phyloP scores from a whole-genome alignment of 129 eudicot genomes.

The Centrapalus pauciflorus region DNA sequence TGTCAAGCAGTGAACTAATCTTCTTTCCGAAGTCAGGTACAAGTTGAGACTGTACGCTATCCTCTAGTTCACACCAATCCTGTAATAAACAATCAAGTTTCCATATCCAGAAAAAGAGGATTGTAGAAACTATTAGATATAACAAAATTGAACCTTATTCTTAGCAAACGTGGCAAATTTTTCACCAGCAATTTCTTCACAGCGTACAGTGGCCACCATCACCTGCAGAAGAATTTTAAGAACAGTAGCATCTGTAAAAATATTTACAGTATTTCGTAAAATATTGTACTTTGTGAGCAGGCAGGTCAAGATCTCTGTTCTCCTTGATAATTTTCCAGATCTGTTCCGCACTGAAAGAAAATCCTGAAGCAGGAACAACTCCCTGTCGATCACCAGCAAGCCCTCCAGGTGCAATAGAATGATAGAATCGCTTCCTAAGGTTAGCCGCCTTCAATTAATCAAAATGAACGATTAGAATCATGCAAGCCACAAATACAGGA shows the following conservation, averaged over 20 bases:
- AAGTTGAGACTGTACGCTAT: constrained; percentile 49
- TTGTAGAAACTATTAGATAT: background rate
- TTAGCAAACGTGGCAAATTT: constrained; percentile 40
- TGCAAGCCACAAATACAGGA: background rate
- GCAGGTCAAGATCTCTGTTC: constrained; percentile 35
- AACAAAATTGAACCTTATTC: constrained; percentile 49
- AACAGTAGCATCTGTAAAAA: background rate
- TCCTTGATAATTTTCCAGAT: constrained; percentile 38
- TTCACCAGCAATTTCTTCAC: constrained; percentile 92
- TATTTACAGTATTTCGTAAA: background rate
- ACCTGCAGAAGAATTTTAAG: constrained; percentile 39
- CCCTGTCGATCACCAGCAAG: constrained; percentile 35
- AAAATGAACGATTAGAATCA: background rate
- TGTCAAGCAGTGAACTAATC: constrained; percentile 63
- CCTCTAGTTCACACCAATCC: constrained; percentile 82
- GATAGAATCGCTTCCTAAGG: constrained; percentile 27
- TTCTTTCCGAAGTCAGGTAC: constrained; percentile 70
- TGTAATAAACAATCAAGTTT: constrained; percentile 18
- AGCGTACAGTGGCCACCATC: constrained; percentile 98
- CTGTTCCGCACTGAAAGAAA: constrained; percentile 29
- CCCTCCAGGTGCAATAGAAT: constrained; percentile 37
- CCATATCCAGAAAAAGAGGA: background rate
- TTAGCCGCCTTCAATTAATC: constrained; percentile 21
- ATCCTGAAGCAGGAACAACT: constrained; percentile 39
- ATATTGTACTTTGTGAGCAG: constrained; percentile 31